Percentiles rank a stretch among this genome's conserved stretches.
Conservation (phyloP, 805 yeast species). For the Yamadazyma olivae region DNA sequence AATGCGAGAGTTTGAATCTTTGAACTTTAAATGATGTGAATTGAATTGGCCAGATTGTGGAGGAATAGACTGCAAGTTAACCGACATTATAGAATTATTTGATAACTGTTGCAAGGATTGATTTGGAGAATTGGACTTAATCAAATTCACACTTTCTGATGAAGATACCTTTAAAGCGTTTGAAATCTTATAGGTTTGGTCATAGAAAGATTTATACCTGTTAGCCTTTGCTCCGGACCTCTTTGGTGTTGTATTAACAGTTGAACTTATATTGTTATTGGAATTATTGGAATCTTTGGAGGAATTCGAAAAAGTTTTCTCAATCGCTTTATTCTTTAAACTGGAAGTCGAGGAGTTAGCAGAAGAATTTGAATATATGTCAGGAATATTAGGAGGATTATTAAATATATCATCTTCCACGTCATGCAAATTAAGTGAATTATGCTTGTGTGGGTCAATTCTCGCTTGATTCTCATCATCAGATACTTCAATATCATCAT, state of each 20-base stretch:
- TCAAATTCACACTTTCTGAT: conserved; percentile 20
- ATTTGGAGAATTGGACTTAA: conserved; percentile 16
- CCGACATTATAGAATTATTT: too few species aligned
- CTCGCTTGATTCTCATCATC: conserved; percentile 5
- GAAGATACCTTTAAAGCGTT: conserved; percentile 38
- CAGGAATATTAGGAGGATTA: conserved; percentile 22
- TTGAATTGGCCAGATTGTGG: too few species aligned
- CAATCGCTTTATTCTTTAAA: conserved; percentile 23
- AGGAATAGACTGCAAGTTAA: too few species aligned
- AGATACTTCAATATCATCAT: conserved; percentile 9
- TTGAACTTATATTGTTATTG: neutral
- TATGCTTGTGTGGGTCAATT: conserved; percentile 4
- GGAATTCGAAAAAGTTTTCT: conserved; percentile 31
- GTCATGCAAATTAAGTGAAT: neutral
- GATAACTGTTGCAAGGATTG: conserved; percentile 6
- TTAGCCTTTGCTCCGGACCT: conserved; percentile 43
- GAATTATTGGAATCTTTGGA: conserved; percentile 25
- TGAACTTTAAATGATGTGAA: conserved; percentile 1
- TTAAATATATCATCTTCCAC: conserved; percentile 15
- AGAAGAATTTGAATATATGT: conserved; percentile 24
- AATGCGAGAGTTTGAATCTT: conserved; percentile 4
- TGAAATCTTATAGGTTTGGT: conserved; percentile 41
- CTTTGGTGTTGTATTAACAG: conserved; percentile 20
- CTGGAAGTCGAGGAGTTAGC: conserved; percentile 35
- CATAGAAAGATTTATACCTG: conserved; percentile 47